Percentiles rank a stretch among this genome's conserved stretches.
These are phyloP conservation scores for Starmera caribaea DNA, from an alignment of 805 yeast species.

Conservation along the genomic window DNA sequence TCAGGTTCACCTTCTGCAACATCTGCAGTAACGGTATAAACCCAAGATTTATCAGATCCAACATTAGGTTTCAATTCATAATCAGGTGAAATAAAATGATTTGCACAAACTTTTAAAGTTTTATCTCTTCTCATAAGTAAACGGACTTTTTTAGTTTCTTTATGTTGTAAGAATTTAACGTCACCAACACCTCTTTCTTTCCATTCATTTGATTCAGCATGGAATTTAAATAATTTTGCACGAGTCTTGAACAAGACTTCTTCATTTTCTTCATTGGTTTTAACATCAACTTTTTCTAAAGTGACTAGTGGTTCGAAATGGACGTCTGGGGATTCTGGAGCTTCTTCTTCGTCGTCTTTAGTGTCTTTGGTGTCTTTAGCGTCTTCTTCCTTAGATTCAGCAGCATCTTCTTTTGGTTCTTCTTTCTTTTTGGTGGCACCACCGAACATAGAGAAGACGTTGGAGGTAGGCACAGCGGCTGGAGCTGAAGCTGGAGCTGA, in stretches of 20 bases:
- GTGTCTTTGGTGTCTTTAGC: slow-evolving; percentile 24
- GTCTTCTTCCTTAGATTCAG: slow-evolving; percentile 9
- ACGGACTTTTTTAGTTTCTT: slow-evolving; percentile 72
- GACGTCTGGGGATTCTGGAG: slow-evolving; percentile 39
- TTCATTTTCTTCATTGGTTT: slow-evolving; percentile 90
- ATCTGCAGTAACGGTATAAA: slow-evolving; percentile 89
- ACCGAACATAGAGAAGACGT: slow-evolving; percentile 93
- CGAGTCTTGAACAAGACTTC: slow-evolving; percentile 77
- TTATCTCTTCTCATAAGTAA: slow-evolving; percentile 98
- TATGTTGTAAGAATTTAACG: slow-evolving; percentile 90
- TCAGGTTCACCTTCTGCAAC: slow-evolving; percentile 93
- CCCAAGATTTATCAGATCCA: slow-evolving; percentile 98
- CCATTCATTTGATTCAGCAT: slow-evolving; percentile 85
- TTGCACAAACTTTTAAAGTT: slow-evolving; percentile 96
- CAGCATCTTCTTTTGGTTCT: slow-evolving; percentile 23
- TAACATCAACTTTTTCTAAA: slow-evolving; percentile 91
- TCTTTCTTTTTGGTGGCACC: slow-evolving; percentile 68
- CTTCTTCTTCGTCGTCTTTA: slow-evolving; percentile 26
- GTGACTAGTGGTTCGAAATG: slow-evolving; percentile 96
- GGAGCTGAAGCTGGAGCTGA: slow-evolving; percentile 55
- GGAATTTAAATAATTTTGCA: slow-evolving; percentile 90
- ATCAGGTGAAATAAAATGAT: slow-evolving; percentile 80
- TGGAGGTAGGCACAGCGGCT: slow-evolving; percentile 72
- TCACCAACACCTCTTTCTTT: slow-evolving; percentile 99
- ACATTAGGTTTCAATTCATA: slow-evolving; percentile 84